A percentile compares a stretch with the other conserved stretches of the same genome.
These are phyloP conservation scores for Helichrysum umbraculigerum DNA, from an alignment of 129 eudicot species.

Conservation along the genomic window DNA sequence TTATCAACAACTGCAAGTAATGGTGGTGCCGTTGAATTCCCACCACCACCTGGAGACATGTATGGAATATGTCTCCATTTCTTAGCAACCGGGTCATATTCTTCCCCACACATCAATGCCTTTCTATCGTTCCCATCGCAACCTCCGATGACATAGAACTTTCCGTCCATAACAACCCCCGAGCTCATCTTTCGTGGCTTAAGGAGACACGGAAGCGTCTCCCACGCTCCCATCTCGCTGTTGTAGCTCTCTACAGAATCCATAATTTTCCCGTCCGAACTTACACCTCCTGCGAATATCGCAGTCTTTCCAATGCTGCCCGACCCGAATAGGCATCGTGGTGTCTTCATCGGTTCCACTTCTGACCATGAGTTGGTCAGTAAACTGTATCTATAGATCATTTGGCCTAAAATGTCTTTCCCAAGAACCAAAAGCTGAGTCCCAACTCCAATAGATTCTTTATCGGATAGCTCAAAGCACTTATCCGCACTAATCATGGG, in stretches of 20 bases:
- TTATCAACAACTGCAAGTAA: slow-evolving; percentile 69
- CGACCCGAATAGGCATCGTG: slow-evolving; percentile 73
- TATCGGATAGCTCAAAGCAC: slow-evolving; percentile 60
- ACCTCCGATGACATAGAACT: slow-evolving; percentile 81
- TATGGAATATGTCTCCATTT: slow-evolving; percentile 57
- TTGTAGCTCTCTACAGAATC: slow-evolving; percentile 64
- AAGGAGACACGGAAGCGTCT: slow-evolving; percentile 54
- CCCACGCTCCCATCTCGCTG: slow-evolving; percentile 63
- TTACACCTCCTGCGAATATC: slow-evolving; percentile 80
- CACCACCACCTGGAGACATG: slow-evolving; percentile 48
- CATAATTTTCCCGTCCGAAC: slow-evolving; percentile 43
- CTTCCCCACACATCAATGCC: slow-evolving; percentile 64
- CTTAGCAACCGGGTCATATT: slow-evolving; percentile 41
- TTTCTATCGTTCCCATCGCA: slow-evolving; percentile 47
- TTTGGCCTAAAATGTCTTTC: slow-evolving; percentile 43
- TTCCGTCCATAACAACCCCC: slow-evolving; percentile 78
- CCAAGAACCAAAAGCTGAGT: slow-evolving; percentile 80
- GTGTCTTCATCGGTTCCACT: slow-evolving; percentile 53
- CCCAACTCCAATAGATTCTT: slow-evolving; percentile 78
- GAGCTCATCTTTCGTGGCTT: slow-evolving; percentile 78
- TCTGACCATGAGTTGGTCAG: slow-evolving; percentile 70
- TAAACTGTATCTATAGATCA: slow-evolving; percentile 61
- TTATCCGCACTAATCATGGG: slow-evolving; percentile 57
- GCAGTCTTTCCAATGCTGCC: slow-evolving; percentile 78
- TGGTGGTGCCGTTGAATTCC: slow-evolving; percentile 54